Evolutionary conservation across 345 rosid species (phyloP).

Genomic region (Euphorbia pulcherrima): DNA sequence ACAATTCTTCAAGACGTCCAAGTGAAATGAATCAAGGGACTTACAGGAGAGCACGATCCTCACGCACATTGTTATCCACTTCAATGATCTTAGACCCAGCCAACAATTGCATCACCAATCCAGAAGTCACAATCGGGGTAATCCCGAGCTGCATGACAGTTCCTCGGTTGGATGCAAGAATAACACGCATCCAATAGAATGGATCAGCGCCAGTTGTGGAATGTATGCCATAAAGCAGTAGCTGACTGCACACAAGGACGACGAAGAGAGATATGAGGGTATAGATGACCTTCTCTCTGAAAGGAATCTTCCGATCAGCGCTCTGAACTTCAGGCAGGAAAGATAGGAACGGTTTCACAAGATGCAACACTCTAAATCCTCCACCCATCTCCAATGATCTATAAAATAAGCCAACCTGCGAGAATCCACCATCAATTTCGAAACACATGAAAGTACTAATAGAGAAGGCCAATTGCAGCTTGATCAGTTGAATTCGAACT

Average conservation of each 20-base stretch:
- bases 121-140: slow-evolving; percentile 70
- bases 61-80: slow-evolving; percentile 67
- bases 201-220: slow-evolving; percentile 70
- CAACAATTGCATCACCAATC: slow-evolving; percentile 62
- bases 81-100: slow-evolving; percentile 77
- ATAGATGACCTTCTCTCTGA: slow-evolving; percentile 59
- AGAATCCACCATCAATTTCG: background rate
- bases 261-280: slow-evolving; percentile 57
- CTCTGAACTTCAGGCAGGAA: slow-evolving; percentile 59
- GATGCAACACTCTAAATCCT: slow-evolving; percentile 24
- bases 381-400: slow-evolving; percentile 15
- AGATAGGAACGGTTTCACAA: slow-evolving; percentile 42
- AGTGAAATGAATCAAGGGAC: slow-evolving; percentile 14
- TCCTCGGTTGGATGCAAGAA: slow-evolving; percentile 70
- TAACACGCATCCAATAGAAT: slow-evolving; percentile 76
- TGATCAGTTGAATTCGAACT: too few relatives aligned
- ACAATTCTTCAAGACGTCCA: background rate
- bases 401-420: background rate
- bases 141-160: slow-evolving; percentile 79
- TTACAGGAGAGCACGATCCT: slow-evolving; percentile 66
- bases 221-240: slow-evolving; percentile 69
- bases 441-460: background rate
- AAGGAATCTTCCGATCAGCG: slow-evolving; percentile 63
- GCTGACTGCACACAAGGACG: slow-evolving; percentile 69
- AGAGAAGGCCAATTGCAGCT: too few relatives aligned